Evolutionary conservation across 306 rosid species (phyloP), one percentile per base, ranked within the genome.

Genomic region (Medicago lupulina): DNA sequence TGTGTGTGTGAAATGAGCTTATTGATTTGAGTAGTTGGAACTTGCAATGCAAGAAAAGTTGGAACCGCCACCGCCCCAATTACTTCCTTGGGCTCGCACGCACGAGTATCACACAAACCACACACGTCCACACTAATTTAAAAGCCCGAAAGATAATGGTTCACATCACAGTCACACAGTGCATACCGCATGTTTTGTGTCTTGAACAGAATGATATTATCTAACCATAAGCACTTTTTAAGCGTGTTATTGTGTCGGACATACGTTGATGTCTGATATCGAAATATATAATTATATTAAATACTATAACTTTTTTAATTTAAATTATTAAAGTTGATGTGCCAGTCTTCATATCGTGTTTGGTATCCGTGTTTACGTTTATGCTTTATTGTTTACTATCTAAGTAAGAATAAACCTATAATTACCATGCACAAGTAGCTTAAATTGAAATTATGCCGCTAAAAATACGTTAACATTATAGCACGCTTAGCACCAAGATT

Each of bases 31-130:
- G 7, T 19, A 21, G 34, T 55, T 55, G 34, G 13, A 58, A 58
- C 64, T 58, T 58, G 64, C 9, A 58, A 23, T 58, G 64, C 64
- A 58, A 58, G 38, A 11, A 15, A 58, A 58, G 64, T 58, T 58
- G 38, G 64, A 58, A 58, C 64, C 64, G 64, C 4, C 64, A 58
- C 64, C 64, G 64, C 64, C 64, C 64, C 64, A 58, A 58, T 57
- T 58, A 9, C 34, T 55, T 55, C 8, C 8, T 3, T 23, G 9
- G 3, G n/a, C 7, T 7, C 38, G 64, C 38, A 23, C 64, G 63
- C 25, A 55, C 6, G 9, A 51, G 58, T 53, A 53, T 21, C 11
- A 54, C 11, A 54, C 28, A 53, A 17, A 53, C 21, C 59, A 16
- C 13, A 3, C 7, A 2, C 23, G 7, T 54, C 18, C 60, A 54